Conservation (phyloP, 1,284 basidiomycete genomes). For the Coniophora puteana region DNA sequence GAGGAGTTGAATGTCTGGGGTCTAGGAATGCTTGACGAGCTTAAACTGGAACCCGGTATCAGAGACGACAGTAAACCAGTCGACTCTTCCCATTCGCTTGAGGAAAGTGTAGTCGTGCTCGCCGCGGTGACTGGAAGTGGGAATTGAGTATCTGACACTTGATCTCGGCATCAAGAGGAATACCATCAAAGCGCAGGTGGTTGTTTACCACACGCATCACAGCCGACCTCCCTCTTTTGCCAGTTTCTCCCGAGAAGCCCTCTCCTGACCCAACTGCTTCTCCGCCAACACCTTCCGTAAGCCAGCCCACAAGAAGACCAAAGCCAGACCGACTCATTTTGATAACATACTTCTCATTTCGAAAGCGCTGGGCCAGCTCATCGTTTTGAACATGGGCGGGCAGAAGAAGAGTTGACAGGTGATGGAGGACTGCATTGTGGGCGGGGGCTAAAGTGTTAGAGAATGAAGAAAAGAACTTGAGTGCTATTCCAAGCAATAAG, state of each 20-base stretch:
- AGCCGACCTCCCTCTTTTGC: constrained; percentile 75
- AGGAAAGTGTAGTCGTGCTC: constrained; percentile 58
- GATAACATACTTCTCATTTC: constrained; percentile 88
- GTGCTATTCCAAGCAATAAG: constrained; percentile 41
- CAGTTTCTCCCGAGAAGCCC: constrained; percentile 79
- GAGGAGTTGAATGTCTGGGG: constrained; percentile 72
- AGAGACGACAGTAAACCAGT: constrained; percentile 78
- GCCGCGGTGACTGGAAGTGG: constrained; percentile 59
- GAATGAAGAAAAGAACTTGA: constrained; percentile 74
- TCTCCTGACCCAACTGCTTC: constrained; percentile 80
- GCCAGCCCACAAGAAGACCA: constrained; percentile 90
- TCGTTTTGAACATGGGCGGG: constrained; percentile 86
- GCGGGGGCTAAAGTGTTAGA: constrained; percentile 65
- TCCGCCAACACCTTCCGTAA: constrained; percentile 89
- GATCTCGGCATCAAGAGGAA: constrained; percentile 17
- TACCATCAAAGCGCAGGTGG: constrained; percentile 88
- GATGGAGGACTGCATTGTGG: constrained; percentile 75
- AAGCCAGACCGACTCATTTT: constrained; percentile 93
- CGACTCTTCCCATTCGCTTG: constrained; percentile 74
- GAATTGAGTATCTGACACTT: constrained; percentile 20
- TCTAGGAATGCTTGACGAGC: constrained; percentile 34
- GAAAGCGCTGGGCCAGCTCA: constrained; percentile 80
- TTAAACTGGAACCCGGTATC: constrained; percentile 52
- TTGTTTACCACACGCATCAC: constrained; percentile 95
- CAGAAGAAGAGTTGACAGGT: constrained; percentile 79